These are phyloP conservation scores for Ustilago hordei DNA, from an alignment of 1,284 basidiomycete genomes.

Conservation along the genomic window DNA sequence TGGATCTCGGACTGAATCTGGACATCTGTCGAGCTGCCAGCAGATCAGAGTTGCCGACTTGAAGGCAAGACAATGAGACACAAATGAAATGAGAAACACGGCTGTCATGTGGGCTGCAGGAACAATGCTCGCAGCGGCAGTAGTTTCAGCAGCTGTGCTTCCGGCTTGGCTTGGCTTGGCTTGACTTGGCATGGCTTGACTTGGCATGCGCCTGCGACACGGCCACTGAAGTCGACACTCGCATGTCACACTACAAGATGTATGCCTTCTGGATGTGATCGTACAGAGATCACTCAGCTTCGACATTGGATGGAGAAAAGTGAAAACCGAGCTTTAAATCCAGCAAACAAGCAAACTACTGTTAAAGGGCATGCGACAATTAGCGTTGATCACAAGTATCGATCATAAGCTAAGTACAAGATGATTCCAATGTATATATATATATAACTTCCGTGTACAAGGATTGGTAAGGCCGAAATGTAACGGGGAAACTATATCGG, in stretches of 20 bases:
- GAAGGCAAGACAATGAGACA: background rate
- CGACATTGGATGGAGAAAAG: background rate
- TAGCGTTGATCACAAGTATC: too few relatives aligned
- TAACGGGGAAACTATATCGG: too few relatives aligned
- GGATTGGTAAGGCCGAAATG: too few relatives aligned
- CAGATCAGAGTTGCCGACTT: background rate
- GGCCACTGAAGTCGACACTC: background rate
- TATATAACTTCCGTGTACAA: too few relatives aligned
- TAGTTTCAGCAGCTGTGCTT: background rate
- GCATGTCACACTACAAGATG: background rate
- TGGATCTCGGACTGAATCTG: background rate
- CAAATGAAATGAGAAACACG: background rate
- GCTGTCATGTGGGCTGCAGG: background rate
- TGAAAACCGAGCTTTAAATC: slow-evolving; percentile 10
- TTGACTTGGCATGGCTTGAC: background rate
- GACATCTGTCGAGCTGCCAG: background rate
- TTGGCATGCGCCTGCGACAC: background rate
- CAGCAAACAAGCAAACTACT: background rate
- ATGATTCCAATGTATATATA: too few relatives aligned
- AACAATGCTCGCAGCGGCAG: background rate
- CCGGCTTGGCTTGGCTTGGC: background rate
- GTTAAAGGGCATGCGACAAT: too few relatives aligned
- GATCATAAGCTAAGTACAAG: too few relatives aligned
- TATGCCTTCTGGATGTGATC: background rate
- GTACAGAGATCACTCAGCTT: background rate